Evolutionary conservation across 2,329 filamentous ascomycete genomes (phyloP).

Genomic region (Septoria petroselini): DNA sequence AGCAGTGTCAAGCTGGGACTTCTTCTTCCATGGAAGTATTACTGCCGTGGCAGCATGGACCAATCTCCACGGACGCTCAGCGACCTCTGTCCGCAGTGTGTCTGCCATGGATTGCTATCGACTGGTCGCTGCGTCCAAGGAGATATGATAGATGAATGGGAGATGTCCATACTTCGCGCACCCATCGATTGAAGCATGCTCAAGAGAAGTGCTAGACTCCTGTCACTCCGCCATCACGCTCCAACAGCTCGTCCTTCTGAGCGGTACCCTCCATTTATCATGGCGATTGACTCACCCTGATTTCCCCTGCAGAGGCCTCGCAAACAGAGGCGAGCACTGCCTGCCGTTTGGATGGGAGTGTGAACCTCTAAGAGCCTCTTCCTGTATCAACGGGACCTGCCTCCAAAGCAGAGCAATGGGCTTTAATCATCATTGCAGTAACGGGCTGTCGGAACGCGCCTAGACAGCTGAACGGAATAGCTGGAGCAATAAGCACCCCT

Average conservation of each 20-base stretch:
- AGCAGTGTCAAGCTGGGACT: too few species aligned
- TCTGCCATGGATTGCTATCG: too few species aligned
- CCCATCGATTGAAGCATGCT: slow-evolving; percentile 2
- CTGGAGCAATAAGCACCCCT: slow-evolving; percentile 30
- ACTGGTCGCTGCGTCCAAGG: neutral
- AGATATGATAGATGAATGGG: slow-evolving; percentile 4
- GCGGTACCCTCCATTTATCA: slow-evolving; percentile 5
- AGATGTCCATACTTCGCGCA: too few species aligned
- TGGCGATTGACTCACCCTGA: slow-evolving; percentile 9
- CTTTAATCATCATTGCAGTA: slow-evolving; percentile 34
- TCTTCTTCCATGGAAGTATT: too few species aligned
- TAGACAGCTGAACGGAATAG: slow-evolving; percentile 29
- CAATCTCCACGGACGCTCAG: too few species aligned
- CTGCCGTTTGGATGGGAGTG: slow-evolving; percentile 42
- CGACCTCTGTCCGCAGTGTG: too few species aligned
- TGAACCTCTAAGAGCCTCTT: slow-evolving; percentile 44
- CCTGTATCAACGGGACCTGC: slow-evolving; percentile 39
- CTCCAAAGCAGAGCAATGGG: slow-evolving; percentile 32
- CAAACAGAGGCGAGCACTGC: slow-evolving; percentile 24
- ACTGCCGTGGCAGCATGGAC: too few species aligned
- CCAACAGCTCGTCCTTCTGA: neutral
- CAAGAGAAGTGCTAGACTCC: slow-evolving; percentile 4
- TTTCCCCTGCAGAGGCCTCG: neutral
- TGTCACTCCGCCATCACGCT: neutral
- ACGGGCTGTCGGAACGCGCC: slow-evolving; percentile 36